A percentile compares a stretch with the other conserved stretches of the same genome.
Conservation (phyloP, 2,329 filamentous ascomycete genomes). For the Trichoderma sp. region DNA sequence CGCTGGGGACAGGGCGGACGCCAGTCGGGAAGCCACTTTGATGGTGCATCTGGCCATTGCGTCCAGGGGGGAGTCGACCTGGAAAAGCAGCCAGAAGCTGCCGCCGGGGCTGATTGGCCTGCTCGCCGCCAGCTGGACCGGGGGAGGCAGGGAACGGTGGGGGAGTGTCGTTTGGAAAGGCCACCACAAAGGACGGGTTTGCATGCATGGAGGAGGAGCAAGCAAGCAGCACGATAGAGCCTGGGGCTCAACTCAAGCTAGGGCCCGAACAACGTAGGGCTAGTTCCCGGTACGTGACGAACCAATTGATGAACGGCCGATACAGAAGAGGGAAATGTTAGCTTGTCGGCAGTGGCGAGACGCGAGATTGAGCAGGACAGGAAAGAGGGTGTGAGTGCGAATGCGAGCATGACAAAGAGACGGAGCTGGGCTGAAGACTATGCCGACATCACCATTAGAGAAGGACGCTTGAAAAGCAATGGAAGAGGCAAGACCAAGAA, state of each 20-base stretch:
- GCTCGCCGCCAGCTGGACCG: slow-evolving; percentile 6
- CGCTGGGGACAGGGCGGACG: slow-evolving; percentile 34
- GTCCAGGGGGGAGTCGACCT: slow-evolving; percentile 29
- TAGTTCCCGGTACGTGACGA: slow-evolving; percentile 12
- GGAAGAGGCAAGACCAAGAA: not conserved
- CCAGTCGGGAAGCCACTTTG: slow-evolving; percentile 36
- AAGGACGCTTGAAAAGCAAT: not conserved
- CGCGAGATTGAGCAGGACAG: slow-evolving; percentile 3
- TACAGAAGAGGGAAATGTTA: not conserved
- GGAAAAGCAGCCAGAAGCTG: slow-evolving; percentile 31
- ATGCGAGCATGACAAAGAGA: not conserved
- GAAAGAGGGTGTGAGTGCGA: not conserved
- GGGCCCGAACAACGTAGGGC: slow-evolving; percentile 24
- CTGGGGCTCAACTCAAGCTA: slow-evolving; percentile 21
- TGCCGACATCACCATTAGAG: not conserved
- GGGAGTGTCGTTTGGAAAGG: slow-evolving; percentile 29
- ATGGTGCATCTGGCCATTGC: slow-evolving; percentile 23
- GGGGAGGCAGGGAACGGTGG: slow-evolving; percentile 29
- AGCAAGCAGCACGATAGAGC: slow-evolving; percentile 20
- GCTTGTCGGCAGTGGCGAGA: not conserved
- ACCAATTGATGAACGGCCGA: slow-evolving; percentile 3
- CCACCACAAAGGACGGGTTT: slow-evolving; percentile 3
- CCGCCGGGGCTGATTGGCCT: slow-evolving; percentile 28
- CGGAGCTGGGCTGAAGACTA: slow-evolving; percentile 6
- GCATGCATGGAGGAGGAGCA: slow-evolving; percentile 23